Conservation (phyloP, 73 alveolate genomes). For the Stentor coeruleus region DNA sequence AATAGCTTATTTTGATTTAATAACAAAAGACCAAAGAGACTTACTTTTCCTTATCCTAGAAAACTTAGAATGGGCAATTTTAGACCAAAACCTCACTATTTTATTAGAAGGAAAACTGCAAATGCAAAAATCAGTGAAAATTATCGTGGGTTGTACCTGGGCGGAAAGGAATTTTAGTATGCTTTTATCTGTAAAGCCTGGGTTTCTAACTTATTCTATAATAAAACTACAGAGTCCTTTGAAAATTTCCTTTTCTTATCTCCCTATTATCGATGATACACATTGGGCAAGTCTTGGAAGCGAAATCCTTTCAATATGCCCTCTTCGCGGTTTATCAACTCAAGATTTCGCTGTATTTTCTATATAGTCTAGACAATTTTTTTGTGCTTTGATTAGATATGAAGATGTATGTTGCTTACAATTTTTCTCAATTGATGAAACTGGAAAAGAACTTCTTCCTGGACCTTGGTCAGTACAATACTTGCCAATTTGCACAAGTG, state of each 20-base stretch:
- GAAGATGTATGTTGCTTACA: not conserved
- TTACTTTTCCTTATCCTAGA: not conserved
- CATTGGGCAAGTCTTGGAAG: not conserved
- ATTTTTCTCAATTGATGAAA: not conserved
- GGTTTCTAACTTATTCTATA: not conserved
- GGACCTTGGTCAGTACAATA: not conserved
- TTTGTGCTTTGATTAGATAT: not conserved
- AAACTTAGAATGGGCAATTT: not conserved
- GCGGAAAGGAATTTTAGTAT: not conserved
- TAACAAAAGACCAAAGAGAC: not conserved
- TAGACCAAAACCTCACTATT: not conserved
- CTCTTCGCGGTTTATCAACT: not conserved
- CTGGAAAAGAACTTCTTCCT: not conserved
- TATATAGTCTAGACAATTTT: not conserved
- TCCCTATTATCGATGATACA: not conserved
- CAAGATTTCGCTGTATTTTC: not conserved
- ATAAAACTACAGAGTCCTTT: not conserved
- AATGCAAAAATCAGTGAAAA: not conserved
- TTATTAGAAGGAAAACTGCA: not conserved
- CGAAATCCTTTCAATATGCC: not conserved
- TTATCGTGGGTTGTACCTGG: not conserved
- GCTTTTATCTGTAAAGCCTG: no score
- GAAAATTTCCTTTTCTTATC: not conserved
- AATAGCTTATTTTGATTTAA: not conserved
- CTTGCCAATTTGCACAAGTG: not conserved